A percentile compares a stretch with the other conserved stretches of the same genome.
Conservation (phyloP, 1,139 yeast species). For the Protomyces inundatus region DNA sequence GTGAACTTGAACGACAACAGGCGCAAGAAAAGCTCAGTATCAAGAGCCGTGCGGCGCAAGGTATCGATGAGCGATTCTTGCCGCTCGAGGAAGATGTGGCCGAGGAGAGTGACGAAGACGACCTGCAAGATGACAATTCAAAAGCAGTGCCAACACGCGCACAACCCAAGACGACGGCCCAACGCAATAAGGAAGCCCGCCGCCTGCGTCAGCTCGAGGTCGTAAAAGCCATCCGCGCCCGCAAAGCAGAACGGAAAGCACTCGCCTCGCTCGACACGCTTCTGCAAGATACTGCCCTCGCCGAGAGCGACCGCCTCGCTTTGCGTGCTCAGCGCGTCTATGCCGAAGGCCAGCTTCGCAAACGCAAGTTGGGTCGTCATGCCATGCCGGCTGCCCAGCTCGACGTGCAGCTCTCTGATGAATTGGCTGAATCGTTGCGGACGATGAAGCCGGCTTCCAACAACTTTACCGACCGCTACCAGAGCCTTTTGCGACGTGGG, state of each 20-base stretch:
- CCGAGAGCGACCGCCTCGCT: conserved; percentile 11
- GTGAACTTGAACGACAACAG: conserved; percentile 59
- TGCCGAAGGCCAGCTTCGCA: conserved; percentile 9
- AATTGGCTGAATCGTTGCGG: conserved; percentile 77
- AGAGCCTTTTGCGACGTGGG: conserved; percentile 75
- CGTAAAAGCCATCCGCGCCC: conserved; percentile 9
- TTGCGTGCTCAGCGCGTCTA: background rate
- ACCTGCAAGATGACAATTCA: conserved; percentile 36
- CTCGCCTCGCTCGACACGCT: conserved; percentile 14
- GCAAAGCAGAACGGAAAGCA: conserved; percentile 20
- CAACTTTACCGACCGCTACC: conserved; percentile 73
- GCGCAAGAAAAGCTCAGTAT: conserved; percentile 44
- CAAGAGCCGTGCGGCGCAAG: conserved; percentile 45
- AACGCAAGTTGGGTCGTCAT: conserved; percentile 49
- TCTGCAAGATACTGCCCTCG: background rate
- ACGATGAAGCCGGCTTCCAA: conserved; percentile 82
- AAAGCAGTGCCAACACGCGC: conserved; percentile 40
- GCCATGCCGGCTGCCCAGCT: conserved; percentile 57
- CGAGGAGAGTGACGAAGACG: conserved; percentile 44
- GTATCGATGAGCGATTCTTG: conserved; percentile 45
- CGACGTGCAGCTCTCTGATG: conserved; percentile 86
- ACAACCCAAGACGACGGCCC: conserved; percentile 54
- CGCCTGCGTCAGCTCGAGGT: conserved; percentile 13
- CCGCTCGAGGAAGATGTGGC: conserved; percentile 33
- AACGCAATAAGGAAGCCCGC: conserved; percentile 55